These are phyloP conservation scores for Tulasnella sp. DNA, from an alignment of 768 basidiomycete species.

Conservation along the genomic window DNA sequence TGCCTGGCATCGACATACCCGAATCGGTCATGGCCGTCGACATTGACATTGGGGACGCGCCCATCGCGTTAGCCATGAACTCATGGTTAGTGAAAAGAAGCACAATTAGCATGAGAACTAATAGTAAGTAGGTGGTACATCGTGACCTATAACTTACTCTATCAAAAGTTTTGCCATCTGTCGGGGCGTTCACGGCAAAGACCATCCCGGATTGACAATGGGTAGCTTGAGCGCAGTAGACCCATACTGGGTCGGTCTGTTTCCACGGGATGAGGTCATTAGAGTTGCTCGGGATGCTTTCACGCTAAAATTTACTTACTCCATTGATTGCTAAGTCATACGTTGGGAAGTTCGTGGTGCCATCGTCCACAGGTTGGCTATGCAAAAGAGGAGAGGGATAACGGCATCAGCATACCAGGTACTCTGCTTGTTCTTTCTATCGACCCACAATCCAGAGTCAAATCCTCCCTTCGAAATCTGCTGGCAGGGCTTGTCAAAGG, in stretches of 20 bases:
- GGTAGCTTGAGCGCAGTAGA: constrained; percentile 27
- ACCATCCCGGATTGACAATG: constrained; percentile 17
- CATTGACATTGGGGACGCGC: neutral
- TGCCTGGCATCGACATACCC: neutral
- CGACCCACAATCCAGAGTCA: constrained; percentile 13
- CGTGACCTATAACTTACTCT: neutral
- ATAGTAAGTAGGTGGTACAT: no score
- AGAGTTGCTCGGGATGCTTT: neutral
- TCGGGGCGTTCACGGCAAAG: constrained; percentile 15
- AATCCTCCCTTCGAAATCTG: constrained; percentile 1
- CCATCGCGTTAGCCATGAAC: neutral
- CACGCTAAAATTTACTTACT: neutral
- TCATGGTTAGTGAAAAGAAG: neutral
- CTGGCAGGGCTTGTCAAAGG: neutral
- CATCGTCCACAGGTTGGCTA: constrained; percentile 13
- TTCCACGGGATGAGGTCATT: neutral
- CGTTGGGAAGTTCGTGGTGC: constrained; percentile 5
- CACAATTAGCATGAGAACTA: neutral
- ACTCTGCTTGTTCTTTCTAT: no score
- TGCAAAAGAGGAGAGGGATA: neutral
- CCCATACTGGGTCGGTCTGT: constrained; percentile 42
- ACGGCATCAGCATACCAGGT: neutral
- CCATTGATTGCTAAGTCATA: constrained; percentile 12
- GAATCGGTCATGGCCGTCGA: neutral
- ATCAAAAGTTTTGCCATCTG: constrained; percentile 12